phyloP scores from a whole-genome alignment of 139 green algal genomes.

The Astrephomene gubernaculifera region DNA sequence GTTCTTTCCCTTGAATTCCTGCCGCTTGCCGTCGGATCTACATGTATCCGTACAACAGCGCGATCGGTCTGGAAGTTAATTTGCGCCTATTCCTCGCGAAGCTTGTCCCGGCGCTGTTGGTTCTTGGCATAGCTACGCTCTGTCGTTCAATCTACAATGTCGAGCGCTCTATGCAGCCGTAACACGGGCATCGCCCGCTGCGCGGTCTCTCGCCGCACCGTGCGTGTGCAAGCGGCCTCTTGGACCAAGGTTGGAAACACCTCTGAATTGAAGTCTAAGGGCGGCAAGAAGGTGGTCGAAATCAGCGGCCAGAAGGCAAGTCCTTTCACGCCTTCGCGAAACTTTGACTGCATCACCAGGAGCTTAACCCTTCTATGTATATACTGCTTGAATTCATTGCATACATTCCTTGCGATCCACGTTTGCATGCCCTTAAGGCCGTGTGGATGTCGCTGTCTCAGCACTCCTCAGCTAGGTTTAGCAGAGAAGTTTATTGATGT shows the following conservation, averaged over 20 bases:
- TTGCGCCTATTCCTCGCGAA: no score
- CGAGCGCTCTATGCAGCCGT: conserved; percentile 11
- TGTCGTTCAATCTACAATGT: conserved; percentile 51
- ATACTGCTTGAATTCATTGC: no score
- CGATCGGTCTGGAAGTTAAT: no score
- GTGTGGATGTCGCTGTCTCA: no score
- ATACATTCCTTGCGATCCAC: neutral
- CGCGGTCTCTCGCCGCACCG: conserved; percentile 19
- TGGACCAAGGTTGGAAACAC: conserved; percentile 22
- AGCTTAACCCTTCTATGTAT: no score
- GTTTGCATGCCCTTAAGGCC: neutral
- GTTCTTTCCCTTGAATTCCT: no score
- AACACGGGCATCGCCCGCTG: neutral
- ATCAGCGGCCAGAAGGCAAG: conserved; percentile 31
- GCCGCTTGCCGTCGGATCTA: no score
- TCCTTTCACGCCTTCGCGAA: neutral
- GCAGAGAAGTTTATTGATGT: neutral
- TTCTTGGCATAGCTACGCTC: no score
- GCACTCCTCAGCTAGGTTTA: neutral
- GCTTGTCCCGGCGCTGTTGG: no score
- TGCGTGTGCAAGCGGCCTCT: neutral
- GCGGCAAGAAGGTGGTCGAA: conserved; percentile 46
- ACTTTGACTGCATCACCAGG: no score
- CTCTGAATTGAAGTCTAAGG: neutral
- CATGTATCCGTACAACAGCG: no score